Evolutionary conservation across 2,329 filamentous ascomycete species (phyloP).

Genomic region (Penicillium sp.): DNA sequence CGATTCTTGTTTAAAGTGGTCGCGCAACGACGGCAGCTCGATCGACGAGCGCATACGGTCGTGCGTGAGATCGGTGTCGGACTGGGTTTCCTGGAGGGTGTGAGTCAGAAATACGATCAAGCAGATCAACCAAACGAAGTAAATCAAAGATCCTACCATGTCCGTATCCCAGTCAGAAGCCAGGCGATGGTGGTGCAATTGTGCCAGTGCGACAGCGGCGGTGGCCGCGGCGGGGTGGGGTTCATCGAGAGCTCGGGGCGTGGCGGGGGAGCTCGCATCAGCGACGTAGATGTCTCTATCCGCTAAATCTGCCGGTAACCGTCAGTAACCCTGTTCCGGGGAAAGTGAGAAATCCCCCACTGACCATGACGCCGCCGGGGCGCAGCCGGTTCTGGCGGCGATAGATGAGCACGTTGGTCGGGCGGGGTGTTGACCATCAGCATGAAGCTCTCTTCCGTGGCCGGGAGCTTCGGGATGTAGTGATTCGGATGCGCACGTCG

Average conservation of each 20-base stretch:
- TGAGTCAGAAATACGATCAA: constrained; percentile 17
- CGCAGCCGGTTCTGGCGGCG: constrained; percentile 36
- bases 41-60: constrained; percentile 60
- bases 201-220: constrained; percentile 79
- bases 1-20: constrained; percentile 65
- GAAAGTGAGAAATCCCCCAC: constrained; percentile 17
- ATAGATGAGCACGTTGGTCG: constrained; percentile 59
- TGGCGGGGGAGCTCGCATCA: constrained; percentile 62
- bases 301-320: constrained; percentile 48
- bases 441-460: constrained; percentile 94
- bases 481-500: constrained; percentile 93
- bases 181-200: constrained; percentile 72
- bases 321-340: constrained; percentile 12
- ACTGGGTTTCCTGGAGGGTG: constrained; percentile 58
- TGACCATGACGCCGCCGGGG: constrained; percentile 36
- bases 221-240: constrained; percentile 62
- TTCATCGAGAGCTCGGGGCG: constrained; percentile 65
- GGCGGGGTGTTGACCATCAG: constrained; percentile 92
- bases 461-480: constrained; percentile 95
- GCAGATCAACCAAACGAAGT: constrained; percentile 33
- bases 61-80: constrained; percentile 61
- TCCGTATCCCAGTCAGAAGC: constrained; percentile 74
- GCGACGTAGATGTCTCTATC: constrained; percentile 63
- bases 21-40: constrained; percentile 66
- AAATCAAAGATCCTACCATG: constrained; percentile 55